These are phyloP conservation scores for Scopulariopsis brevicaulis DNA, from an alignment of 2,329 filamentous ascomycete genomes.

Conservation along the genomic window DNA sequence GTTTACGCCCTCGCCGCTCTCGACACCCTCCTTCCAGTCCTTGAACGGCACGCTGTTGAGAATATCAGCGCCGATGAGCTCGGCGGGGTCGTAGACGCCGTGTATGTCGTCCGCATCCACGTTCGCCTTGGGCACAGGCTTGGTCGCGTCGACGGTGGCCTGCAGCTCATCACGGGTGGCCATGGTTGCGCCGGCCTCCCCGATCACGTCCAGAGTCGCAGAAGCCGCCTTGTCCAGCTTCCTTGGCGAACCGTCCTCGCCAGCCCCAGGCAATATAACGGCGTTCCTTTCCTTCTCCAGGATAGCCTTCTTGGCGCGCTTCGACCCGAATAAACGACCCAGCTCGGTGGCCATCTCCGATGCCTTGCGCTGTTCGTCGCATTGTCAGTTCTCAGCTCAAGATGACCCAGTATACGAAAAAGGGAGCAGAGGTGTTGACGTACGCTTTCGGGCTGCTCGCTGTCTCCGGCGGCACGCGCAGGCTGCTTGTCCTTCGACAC, in stretches of 20 bases:
- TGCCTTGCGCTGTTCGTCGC: constrained; percentile 32
- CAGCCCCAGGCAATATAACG: constrained; percentile 32
- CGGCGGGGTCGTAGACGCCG: constrained; percentile 60
- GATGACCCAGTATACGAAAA: not conserved
- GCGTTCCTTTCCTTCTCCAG: constrained; percentile 59
- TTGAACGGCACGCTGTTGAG: constrained; percentile 57
- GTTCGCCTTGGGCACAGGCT: constrained; percentile 64
- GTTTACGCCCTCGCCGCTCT: constrained; percentile 42
- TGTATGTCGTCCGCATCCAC: constrained; percentile 53
- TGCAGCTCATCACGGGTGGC: constrained; percentile 55
- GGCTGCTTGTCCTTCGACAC: constrained; percentile 33
- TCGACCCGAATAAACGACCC: constrained; percentile 71
- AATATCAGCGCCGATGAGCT: constrained; percentile 56
- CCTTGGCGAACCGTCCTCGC: constrained; percentile 24
- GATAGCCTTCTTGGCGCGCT: constrained; percentile 74
- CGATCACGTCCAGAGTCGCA: constrained; percentile 53
- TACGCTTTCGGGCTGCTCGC: not conserved
- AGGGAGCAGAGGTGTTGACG: not conserved
- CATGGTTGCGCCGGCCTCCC: constrained; percentile 51
- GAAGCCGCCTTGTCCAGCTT: constrained; percentile 43
- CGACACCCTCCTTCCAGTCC: constrained; percentile 62
- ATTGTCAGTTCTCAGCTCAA: not conserved
- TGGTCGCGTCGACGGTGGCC: constrained; percentile 51
- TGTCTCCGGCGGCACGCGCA: not conserved
- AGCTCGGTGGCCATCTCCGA: constrained; percentile 55